These are phyloP conservation scores for Penicillium roqueforti DNA, from an alignment of 495 filamentous ascomycete genomes.

Conservation along the genomic window DNA sequence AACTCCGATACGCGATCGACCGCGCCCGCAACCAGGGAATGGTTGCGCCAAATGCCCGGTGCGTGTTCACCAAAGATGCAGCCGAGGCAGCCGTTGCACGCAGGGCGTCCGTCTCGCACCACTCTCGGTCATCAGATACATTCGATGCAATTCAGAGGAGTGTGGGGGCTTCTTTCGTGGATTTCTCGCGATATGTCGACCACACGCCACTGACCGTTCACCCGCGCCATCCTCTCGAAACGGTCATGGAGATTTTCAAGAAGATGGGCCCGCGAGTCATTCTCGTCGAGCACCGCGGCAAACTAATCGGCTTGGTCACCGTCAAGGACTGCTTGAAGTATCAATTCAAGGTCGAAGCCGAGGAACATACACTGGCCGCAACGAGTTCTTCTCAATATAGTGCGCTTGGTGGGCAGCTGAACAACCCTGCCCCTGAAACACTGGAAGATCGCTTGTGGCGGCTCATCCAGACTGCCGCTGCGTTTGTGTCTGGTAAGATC, in stretches of 20 bases:
- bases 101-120: slow-evolving; percentile 28
- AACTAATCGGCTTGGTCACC: slow-evolving; percentile 79
- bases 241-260: slow-evolving; percentile 98
- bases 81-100: slow-evolving; percentile 35
- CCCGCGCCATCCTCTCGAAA: slow-evolving; percentile 87
- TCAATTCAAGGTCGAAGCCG: slow-evolving; percentile 93
- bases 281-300: slow-evolving; percentile 84
- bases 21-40: slow-evolving; percentile 72
- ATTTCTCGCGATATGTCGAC: slow-evolving; percentile 87
- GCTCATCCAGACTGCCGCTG: slow-evolving; percentile 51
- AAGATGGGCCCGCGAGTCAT: slow-evolving; percentile 96
- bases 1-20: slow-evolving; percentile 89
- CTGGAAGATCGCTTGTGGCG: slow-evolving; percentile 68
- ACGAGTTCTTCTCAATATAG: slow-evolving; percentile 42
- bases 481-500: slow-evolving; percentile 20
- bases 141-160: slow-evolving; percentile 62
- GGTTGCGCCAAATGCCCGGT: slow-evolving; percentile 64
- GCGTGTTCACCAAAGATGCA: slow-evolving; percentile 73
- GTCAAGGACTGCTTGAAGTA: slow-evolving; percentile 98
- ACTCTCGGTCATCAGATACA: slow-evolving; percentile 48
- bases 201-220: slow-evolving; percentile 88
- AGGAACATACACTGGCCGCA: slow-evolving; percentile 62
- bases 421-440: slow-evolving; percentile 21
- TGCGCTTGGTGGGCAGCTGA: slow-evolving; percentile 32
- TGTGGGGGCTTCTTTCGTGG: slow-evolving; percentile 55